These are phyloP conservation scores for Candida andamanensis DNA, from an alignment of 805 yeast genomes.

Conservation along the genomic window DNA sequence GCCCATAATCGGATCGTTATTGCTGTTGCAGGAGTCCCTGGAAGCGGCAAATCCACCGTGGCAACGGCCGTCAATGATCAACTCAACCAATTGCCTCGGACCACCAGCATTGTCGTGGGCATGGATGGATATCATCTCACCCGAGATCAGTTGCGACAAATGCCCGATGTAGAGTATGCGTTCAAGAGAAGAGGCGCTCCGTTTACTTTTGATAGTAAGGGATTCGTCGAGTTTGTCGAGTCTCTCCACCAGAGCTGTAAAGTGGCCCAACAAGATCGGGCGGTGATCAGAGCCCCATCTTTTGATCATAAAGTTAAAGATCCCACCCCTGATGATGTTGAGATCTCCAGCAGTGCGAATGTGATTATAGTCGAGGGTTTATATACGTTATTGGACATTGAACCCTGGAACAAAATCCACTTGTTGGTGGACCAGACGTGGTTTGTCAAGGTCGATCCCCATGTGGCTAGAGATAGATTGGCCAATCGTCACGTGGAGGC, in stretches of 20 bases:
- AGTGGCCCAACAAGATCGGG: constrained; percentile 11
- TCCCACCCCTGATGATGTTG: constrained; percentile 53
- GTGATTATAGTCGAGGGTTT: constrained; percentile 73
- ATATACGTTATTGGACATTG: constrained; percentile 55
- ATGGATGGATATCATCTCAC: constrained; percentile 39
- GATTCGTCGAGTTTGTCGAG: constrained; percentile 21
- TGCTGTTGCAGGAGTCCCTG: constrained; percentile 73
- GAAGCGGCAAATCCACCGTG: constrained; percentile 77
- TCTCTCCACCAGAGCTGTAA: constrained; percentile 9
- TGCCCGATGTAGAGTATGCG: constrained; percentile 55
- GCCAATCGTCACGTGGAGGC: constrained; percentile 60
- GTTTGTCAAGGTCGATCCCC: constrained; percentile 46
- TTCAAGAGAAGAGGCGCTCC: constrained; percentile 76
- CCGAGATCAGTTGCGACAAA: constrained; percentile 25
- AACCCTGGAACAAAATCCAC: constrained; percentile 54
- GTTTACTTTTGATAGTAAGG: constrained; percentile 66
- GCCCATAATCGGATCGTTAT: constrained; percentile 41
- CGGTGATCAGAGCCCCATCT: constrained; percentile 53
- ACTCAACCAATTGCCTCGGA: constrained; percentile 11
- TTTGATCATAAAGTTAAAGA: constrained; percentile 75
- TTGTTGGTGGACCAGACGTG: constrained; percentile 38
- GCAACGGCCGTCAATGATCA: constrained; percentile 37
- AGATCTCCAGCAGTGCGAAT: constrained; percentile 41
- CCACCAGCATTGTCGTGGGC: constrained; percentile 24
- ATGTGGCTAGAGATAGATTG: constrained; percentile 50